Evolutionary conservation across 2,329 filamentous ascomycete genomes (phyloP), one percentile per base, ranked within the genome.

Genomic region (Aotearoamyces nothofagi): DNA sequence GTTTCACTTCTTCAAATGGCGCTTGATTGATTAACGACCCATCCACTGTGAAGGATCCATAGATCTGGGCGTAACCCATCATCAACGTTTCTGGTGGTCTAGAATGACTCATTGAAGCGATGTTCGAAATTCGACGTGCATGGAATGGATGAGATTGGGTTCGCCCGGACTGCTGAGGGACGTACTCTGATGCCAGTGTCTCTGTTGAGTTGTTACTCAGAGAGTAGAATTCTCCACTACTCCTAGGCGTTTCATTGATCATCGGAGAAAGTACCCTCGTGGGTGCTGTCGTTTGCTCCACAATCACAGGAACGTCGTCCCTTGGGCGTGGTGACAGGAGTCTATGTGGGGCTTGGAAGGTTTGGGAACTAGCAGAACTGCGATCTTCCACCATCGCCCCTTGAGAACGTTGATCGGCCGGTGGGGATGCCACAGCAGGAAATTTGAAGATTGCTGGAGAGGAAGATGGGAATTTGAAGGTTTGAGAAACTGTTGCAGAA

Each of bases 51-150:
- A 98, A 98, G 0, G 81, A 86, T 4, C 90, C 90, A 52, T 83
- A 80, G 3, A 96, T 71, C 44, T 98, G 90, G 3, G 82, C 87
- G 53, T 92, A 98, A 0, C 86, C 90, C 90, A 98, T 98, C 73
- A 98, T 92, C 30, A 98, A 57, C 1, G 78, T 76, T 49, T 96
- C 86, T 1, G 81, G 73, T 22, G 61, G 50, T 42, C 56, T 60
- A 22, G 59, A 49, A 26, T 57, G 56, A 36, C 57, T 54, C 33
- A 51, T 48, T 30, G 37, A 52, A 35, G 24, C 55, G 33, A 58
- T 39, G 33, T 52, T 56, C 24, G 65, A 67, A 8, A 20, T n/a
- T 40, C 59, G 54, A 28, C 63, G 52, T 24, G 37, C 34, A 32
- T 51, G 46, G 17, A 25, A 29, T 15, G 44, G 45, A 35, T 66